Conservation (phyloP, 2,329 filamentous ascomycete species). For the Penicillium sp. region DNA sequence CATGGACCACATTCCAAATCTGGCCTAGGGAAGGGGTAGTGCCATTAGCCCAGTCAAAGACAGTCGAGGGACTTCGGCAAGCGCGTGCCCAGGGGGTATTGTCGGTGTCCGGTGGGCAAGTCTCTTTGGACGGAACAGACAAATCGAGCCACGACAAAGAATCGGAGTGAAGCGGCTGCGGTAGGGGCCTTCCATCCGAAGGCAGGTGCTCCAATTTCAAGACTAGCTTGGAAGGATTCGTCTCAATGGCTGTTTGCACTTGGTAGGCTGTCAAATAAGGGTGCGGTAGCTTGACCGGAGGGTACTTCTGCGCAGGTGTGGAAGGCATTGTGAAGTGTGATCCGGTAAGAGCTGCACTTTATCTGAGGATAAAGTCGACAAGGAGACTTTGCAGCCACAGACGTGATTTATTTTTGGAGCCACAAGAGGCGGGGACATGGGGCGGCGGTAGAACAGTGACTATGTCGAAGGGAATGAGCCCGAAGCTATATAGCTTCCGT, state of each 20-base stretch:
- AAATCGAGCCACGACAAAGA: slow-evolving; percentile 40
- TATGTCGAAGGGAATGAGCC: background rate
- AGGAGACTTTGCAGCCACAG: background rate
- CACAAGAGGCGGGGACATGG: background rate
- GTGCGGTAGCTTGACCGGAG: slow-evolving; percentile 47
- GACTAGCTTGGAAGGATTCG: slow-evolving; percentile 27
- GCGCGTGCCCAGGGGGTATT: slow-evolving; percentile 45
- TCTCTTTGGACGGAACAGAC: slow-evolving; percentile 14
- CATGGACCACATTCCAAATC: slow-evolving; percentile 49
- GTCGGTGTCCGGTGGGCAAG: slow-evolving; percentile 20
- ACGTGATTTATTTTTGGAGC: background rate
- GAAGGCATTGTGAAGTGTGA: slow-evolving; percentile 9
- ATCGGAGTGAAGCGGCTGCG: slow-evolving; percentile 41
- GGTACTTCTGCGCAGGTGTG: slow-evolving; percentile 24
- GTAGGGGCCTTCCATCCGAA: slow-evolving; percentile 29
- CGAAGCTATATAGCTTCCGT: background rate
- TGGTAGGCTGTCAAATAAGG: slow-evolving; percentile 47
- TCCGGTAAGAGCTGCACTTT: background rate
- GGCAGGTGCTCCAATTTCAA: slow-evolving; percentile 37
- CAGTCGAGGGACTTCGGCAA: slow-evolving; percentile 43
- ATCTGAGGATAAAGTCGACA: background rate
- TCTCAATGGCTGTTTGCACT: slow-evolving; percentile 31
- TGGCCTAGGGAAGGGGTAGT: slow-evolving; percentile 44
- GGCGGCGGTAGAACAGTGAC: background rate
- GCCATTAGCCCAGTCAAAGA: slow-evolving; percentile 41